Evolutionary conservation across 1,284 basidiomycete genomes (phyloP).

Genomic region (Hemileia vastatrix): DNA sequence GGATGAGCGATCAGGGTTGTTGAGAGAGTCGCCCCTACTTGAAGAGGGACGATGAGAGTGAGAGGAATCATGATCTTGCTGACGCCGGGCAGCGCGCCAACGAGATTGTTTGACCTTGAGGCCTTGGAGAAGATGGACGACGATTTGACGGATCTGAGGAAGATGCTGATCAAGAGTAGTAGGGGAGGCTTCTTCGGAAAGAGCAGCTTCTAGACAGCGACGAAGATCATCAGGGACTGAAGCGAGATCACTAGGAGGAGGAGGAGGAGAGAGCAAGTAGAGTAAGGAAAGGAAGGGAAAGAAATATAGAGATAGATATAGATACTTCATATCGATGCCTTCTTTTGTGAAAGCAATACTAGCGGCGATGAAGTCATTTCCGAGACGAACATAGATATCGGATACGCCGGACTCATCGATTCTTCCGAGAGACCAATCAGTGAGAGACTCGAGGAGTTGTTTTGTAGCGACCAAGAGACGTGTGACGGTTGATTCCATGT

Average conservation of each 20-base stretch:
- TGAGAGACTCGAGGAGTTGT: conserved; percentile 80
- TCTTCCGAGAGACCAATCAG: conserved; percentile 69
- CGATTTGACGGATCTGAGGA: conserved; percentile 82
- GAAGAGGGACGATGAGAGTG: conserved; percentile 21
- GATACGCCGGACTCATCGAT: conserved; percentile 76
- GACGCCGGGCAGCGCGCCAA: conserved; percentile 46
- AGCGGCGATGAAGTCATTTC: conserved; percentile 93
- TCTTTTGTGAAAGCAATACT: conserved; percentile 76
- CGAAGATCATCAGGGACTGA: conserved; percentile 82
- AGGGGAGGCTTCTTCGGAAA: conserved; percentile 76
- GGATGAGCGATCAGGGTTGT: conserved; percentile 13
- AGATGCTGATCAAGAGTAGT: conserved; percentile 81
- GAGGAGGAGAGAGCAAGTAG: not conserved
- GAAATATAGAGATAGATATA: not conserved
- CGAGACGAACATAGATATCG: conserved; percentile 89
- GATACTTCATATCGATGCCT: conserved; percentile 79
- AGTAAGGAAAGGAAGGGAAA: not conserved
- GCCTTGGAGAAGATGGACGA: conserved; percentile 82
- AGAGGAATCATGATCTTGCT: conserved; percentile 22
- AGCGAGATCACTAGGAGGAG: conserved; percentile 62
- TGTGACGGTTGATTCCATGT: conserved; percentile 83
- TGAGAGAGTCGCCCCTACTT: conserved; percentile 9
- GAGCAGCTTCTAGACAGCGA: conserved; percentile 72
- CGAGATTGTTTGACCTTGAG: conserved; percentile 80
- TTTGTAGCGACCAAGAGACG: conserved; percentile 89